These are phyloP conservation scores for Tulasnella sp. DNA, from an alignment of 768 basidiomycete species.

Conservation along the genomic window DNA sequence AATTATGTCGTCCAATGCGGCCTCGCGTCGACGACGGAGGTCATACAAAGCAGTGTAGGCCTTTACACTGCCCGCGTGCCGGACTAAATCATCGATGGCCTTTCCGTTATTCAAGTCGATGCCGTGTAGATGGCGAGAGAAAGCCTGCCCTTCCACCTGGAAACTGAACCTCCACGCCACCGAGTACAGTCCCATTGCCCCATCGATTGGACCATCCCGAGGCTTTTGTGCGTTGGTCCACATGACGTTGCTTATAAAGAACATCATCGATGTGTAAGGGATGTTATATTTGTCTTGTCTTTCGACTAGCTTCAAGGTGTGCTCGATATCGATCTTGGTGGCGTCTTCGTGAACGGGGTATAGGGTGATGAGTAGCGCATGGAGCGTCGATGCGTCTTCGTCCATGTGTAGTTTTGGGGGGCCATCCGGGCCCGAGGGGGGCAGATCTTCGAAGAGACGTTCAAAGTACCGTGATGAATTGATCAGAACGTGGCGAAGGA, in stretches of 20 bases:
- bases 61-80: not conserved
- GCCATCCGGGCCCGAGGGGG: not conserved
- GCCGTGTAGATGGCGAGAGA: not conserved
- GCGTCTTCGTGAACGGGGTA: not conserved
- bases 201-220: not conserved
- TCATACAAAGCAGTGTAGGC: slow-evolving; percentile 4
- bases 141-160: not conserved
- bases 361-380: not conserved
- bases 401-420: not conserved
- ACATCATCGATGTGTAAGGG: not conserved
- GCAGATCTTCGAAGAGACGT: not conserved
- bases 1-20: not conserved
- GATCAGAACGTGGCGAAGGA: not conserved
- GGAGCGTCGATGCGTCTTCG: not conserved
- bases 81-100: not conserved
- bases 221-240: not conserved
- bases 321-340: not conserved
- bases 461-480: not conserved
- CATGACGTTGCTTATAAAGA: not conserved
- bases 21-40: not conserved
- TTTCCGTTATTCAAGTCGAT: not conserved
- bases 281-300: not conserved
- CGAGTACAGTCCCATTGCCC: slow-evolving; percentile 5
- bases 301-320: not conserved
- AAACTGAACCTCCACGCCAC: slow-evolving; percentile 7